Evolutionary conservation across 139 green algal genomes (phyloP).

Genomic region (Pseudopediastrum boryanum): DNA sequence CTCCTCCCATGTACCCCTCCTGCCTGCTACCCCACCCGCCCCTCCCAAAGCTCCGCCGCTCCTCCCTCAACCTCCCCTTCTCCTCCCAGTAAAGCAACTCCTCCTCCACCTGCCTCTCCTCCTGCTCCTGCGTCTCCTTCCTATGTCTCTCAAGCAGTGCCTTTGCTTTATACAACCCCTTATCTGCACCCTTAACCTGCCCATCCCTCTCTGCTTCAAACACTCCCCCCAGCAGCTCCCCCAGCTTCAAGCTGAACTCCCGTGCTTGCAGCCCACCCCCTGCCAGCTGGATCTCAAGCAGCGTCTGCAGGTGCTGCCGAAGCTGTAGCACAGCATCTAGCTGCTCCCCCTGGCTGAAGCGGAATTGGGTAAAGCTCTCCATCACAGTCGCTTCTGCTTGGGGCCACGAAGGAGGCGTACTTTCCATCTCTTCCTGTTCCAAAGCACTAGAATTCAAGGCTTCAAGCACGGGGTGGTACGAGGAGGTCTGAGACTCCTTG

Average conservation of each 20-base stretch:
- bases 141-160: too few relatives aligned
- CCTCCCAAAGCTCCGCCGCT: background rate
- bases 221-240: conserved; percentile 16
- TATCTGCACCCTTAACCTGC: background rate
- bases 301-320: conserved; percentile 24
- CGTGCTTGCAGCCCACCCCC: background rate
- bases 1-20: too few relatives aligned
- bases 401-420: too few relatives aligned
- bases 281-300: conserved; percentile 14
- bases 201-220: background rate
- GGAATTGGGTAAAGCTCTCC: background rate
- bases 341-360: background rate
- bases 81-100: background rate
- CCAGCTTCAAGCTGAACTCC: background rate
- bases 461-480: too few relatives aligned
- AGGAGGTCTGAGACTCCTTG: background rate
- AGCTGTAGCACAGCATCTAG: conserved; percentile 11
- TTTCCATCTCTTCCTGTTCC: too few relatives aligned
- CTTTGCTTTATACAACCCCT: too few relatives aligned
- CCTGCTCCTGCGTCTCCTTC: background rate
- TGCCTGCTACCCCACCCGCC: too few relatives aligned
- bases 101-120: background rate
- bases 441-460: too few relatives aligned
- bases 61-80: background rate
- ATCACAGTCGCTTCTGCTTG: background rate